Percentiles rank a stretch among this genome's conserved stretches.
These are phyloP conservation scores for Macadamia tetraphylla DNA, from an alignment of 164 flowering plant genomes.

Conservation along the genomic window DNA sequence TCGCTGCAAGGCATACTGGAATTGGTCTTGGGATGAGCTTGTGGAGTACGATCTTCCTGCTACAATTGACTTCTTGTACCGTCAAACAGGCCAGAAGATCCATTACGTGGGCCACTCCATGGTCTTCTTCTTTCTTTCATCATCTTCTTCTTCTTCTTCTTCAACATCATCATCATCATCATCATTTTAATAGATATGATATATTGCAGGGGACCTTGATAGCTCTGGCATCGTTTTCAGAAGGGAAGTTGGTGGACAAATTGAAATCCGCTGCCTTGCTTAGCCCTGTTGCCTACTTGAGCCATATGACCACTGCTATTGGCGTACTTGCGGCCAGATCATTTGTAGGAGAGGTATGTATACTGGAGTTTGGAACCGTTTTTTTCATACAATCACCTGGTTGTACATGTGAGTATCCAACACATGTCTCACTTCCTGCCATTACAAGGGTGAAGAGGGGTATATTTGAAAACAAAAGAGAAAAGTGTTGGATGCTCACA, in stretches of 20 bases:
- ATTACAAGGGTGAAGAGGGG: too few relatives aligned
- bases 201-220: conserved; percentile 83
- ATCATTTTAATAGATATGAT: too few relatives aligned
- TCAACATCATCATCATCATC: too few relatives aligned
- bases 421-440: too few relatives aligned
- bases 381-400: too few relatives aligned
- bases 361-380: too few relatives aligned
- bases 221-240: conserved; percentile 74
- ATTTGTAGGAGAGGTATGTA: conserved; percentile 68
- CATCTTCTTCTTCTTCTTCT: too few relatives aligned
- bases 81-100: conserved; percentile 52
- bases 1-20: conserved; percentile 50
- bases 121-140: conserved; percentile 17
- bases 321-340: conserved; percentile 55
- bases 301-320: conserved; percentile 73
- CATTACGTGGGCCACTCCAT: conserved; percentile 70
- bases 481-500: too few relatives aligned
- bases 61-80: conserved; percentile 31
- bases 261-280: conserved; percentile 70
- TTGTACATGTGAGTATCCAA: too few relatives aligned
- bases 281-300: conserved; percentile 79
- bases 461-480: too few relatives aligned
- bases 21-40: conserved; percentile 83
- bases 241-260: conserved; percentile 51
- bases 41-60: conserved; percentile 57